A percentile compares a stretch with the other conserved stretches of the same genome.
Conservation (phyloP, 2,329 filamentous ascomycete species). For the Epichloe bromicola region DNA sequence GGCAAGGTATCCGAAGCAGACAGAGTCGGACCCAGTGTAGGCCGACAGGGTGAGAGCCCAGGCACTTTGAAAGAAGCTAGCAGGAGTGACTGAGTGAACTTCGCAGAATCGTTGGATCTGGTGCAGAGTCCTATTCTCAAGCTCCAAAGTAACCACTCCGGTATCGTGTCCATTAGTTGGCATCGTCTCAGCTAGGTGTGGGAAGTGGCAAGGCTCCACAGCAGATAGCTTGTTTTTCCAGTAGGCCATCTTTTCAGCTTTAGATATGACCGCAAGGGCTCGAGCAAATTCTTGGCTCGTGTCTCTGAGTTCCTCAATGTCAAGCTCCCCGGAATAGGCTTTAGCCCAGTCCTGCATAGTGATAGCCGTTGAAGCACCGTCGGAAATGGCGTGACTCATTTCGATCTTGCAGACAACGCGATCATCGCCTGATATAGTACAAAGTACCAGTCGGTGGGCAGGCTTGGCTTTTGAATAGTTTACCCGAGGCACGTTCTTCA, state of each 20-base stretch:
- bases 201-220: conserved; percentile 5
- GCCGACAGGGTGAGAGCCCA: conserved; percentile 9
- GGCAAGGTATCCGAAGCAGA: conserved; percentile 7
- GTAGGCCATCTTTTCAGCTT: conserved; percentile 2
- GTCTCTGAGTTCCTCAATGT: background rate
- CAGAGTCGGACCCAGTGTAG: conserved; percentile 5
- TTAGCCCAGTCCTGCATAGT: conserved; percentile 2
- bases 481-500: background rate
- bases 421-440: background rate
- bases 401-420: conserved; percentile 6
- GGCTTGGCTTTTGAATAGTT: background rate
- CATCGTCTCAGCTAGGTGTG: background rate
- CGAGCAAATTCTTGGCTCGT: background rate
- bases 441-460: conserved; percentile 1
- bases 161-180: background rate
- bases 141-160: background rate
- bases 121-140: background rate
- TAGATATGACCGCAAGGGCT: conserved; percentile 1
- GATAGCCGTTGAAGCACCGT: conserved; percentile 5
- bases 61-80: conserved; percentile 4
- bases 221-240: conserved; percentile 6
- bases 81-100: conserved; percentile 2
- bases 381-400: conserved; percentile 7
- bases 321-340: conserved; percentile 3
- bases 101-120: conserved; percentile 1